Evolutionary conservation across 805 yeast genomes (phyloP).

Genomic region (Pichia manshurica): DNA sequence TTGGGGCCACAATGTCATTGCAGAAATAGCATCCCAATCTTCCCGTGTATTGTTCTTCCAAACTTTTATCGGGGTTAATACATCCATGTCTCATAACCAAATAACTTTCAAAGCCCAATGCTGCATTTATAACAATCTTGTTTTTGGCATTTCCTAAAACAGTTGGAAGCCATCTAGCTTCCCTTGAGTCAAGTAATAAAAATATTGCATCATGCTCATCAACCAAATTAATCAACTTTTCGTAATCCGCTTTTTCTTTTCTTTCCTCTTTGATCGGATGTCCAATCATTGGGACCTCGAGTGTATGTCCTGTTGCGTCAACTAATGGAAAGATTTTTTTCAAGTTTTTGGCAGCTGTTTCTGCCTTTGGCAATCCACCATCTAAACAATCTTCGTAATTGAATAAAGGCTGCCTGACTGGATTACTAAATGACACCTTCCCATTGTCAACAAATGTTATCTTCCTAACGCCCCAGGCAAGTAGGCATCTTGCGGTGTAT

Average conservation of each 20-base stretch:
- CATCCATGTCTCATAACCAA: slow-evolving; percentile 92
- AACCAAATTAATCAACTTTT: slow-evolving; percentile 46
- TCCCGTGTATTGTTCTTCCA: slow-evolving; percentile 25
- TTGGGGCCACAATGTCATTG: slow-evolving; percentile 92
- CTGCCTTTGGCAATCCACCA: slow-evolving; percentile 75
- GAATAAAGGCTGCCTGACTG: slow-evolving; percentile 89
- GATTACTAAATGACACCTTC: slow-evolving; percentile 83
- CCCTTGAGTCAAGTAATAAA: slow-evolving; percentile 88
- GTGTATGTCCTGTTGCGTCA: slow-evolving; percentile 49
- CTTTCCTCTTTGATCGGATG: slow-evolving; percentile 66
- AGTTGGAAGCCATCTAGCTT: slow-evolving; percentile 96
- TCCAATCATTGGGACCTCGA: slow-evolving; percentile 95
- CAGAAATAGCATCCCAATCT: slow-evolving; percentile 92
- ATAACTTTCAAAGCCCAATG: slow-evolving; percentile 90
- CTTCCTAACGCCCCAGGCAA: slow-evolving; percentile 92
- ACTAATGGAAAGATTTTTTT: slow-evolving; percentile 76
- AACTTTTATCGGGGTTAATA: slow-evolving; percentile 18
- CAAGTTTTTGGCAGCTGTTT: slow-evolving; percentile 67
- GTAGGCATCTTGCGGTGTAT: slow-evolving; percentile 74
- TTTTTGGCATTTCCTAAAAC: slow-evolving; percentile 60
- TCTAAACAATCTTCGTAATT: slow-evolving; percentile 72
- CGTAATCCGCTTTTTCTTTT: slow-evolving; percentile 46
- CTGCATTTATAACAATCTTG: slow-evolving; percentile 84
- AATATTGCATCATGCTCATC: slow-evolving; percentile 70
- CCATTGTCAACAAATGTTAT: slow-evolving; percentile 91